A percentile compares a stretch with the other conserved stretches of the same genome.
Conservation (phyloP, 1,284 basidiomycete genomes). For the Ceratobasidium sp. region DNA sequence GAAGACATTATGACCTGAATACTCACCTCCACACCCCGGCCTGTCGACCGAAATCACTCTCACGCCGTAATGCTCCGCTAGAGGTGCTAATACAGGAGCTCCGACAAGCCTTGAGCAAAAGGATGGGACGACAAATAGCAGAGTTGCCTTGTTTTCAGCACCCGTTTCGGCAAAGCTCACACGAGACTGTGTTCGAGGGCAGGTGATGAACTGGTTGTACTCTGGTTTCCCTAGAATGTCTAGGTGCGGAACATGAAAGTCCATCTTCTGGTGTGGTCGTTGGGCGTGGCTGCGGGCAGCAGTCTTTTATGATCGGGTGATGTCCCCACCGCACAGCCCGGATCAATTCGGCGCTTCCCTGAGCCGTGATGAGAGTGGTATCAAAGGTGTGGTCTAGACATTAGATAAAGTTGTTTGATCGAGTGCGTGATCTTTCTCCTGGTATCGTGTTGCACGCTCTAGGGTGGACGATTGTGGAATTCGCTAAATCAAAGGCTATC, state of each 20-base stretch:
- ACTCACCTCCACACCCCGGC: constrained; percentile 36
- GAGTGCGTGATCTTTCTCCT: not conserved
- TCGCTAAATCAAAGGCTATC: too few species aligned
- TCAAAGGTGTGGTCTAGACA: not conserved
- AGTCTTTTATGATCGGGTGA: not conserved
- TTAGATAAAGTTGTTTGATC: not conserved
- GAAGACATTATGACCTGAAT: not conserved
- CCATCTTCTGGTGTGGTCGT: constrained; percentile 3
- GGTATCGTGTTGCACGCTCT: not conserved
- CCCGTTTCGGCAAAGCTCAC: constrained; percentile 38
- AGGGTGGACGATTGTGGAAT: too few species aligned
- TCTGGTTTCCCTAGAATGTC: constrained; percentile 12
- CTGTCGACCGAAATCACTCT: constrained; percentile 34
- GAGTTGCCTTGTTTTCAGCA: constrained; percentile 17
- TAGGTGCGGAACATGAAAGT: not conserved
- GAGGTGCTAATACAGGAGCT: constrained; percentile 6
- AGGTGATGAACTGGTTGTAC: constrained; percentile 34
- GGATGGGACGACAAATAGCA: constrained; percentile 32
- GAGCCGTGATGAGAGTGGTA: not conserved
- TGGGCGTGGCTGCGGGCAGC: constrained; percentile 4
- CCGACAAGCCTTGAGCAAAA: constrained; percentile 37
- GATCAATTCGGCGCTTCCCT: not conserved
- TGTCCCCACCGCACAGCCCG: not conserved
- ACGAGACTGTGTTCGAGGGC: constrained; percentile 36
- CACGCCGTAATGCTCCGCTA: constrained; percentile 39